Evolutionary conservation across 1,284 basidiomycete species (phyloP).

Genomic region (Coniferiporia sulphurascens): DNA sequence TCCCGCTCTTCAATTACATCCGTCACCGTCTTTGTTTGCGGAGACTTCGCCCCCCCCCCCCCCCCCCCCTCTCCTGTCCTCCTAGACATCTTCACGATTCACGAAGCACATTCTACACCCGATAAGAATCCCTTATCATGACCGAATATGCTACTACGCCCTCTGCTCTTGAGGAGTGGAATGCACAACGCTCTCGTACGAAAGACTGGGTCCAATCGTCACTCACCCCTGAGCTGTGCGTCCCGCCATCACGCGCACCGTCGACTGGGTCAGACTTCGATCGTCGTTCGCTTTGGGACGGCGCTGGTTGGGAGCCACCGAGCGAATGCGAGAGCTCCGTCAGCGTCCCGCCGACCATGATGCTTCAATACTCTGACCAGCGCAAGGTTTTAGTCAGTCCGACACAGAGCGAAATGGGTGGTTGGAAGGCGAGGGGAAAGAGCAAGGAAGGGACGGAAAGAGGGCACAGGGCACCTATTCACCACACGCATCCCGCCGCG

Average conservation of each 20-base stretch:
- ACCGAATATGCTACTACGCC: slow-evolving; percentile 62
- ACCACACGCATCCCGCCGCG: neutral
- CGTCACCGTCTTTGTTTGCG: neutral
- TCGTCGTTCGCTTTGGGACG: slow-evolving; percentile 24
- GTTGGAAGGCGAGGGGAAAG: neutral
- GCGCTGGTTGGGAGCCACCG: slow-evolving; percentile 39
- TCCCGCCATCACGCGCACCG: slow-evolving; percentile 56
- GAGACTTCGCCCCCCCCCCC: neutral
- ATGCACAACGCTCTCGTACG: slow-evolving; percentile 53
- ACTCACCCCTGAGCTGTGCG: slow-evolving; percentile 32
- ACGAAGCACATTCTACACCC: neutral
- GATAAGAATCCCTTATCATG: slow-evolving; percentile 34
- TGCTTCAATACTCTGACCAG: slow-evolving; percentile 62
- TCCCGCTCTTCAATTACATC: neutral
- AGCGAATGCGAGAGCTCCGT: slow-evolving; percentile 61
- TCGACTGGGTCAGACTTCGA: slow-evolving; percentile 41
- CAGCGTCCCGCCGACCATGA: slow-evolving; percentile 66
- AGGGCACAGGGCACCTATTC: slow-evolving; percentile 3
- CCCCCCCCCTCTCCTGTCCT: neutral
- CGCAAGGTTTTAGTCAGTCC: slow-evolving; percentile 23
- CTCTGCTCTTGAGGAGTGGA: slow-evolving; percentile 50
- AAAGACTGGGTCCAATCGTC: slow-evolving; percentile 49
- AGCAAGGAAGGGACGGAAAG: neutral
- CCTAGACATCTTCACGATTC: neutral
- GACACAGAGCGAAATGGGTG: neutral